Evolutionary conservation across 345 rosid genomes (phyloP).

Genomic region (Psidium friedrichsthalianum): DNA sequence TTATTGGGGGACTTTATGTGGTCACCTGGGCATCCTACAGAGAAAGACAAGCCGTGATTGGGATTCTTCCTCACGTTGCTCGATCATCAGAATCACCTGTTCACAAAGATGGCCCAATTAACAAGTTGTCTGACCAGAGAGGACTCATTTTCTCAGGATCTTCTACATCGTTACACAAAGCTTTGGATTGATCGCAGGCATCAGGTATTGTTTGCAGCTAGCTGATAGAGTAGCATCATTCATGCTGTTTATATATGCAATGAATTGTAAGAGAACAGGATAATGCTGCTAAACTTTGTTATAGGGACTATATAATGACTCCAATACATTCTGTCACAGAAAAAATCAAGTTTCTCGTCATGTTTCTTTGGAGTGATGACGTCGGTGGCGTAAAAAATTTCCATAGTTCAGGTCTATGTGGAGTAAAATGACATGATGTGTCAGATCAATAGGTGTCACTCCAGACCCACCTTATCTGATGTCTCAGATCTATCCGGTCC

Average conservation of each 20-base stretch:
- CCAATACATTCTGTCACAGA: neutral
- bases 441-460: neutral
- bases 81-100: conserved; percentile 44
- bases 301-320: neutral
- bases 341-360: neutral
- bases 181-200: conserved; percentile 12
- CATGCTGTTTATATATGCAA: neutral
- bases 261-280: neutral
- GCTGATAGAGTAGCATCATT: neutral
- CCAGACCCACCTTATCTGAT: neutral
- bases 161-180: conserved; percentile 19
- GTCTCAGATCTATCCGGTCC: neutral
- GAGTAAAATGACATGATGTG: neutral
- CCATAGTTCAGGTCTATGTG: neutral
- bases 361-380: neutral
- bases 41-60: conserved; percentile 27
- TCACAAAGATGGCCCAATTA: conserved; percentile 29
- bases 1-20: conserved; percentile 66
- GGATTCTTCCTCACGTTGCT: conserved; percentile 15
- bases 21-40: conserved; percentile 87
- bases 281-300: neutral
- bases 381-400: neutral
- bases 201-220: neutral
- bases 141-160: conserved; percentile 37
- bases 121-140: conserved; percentile 21